Percentiles rank a stretch among this genome's conserved stretches.
These are phyloP conservation scores for Conoideocrella luteorostrata DNA, from an alignment of 2,329 filamentous ascomycete genomes.

Conservation along the genomic window DNA sequence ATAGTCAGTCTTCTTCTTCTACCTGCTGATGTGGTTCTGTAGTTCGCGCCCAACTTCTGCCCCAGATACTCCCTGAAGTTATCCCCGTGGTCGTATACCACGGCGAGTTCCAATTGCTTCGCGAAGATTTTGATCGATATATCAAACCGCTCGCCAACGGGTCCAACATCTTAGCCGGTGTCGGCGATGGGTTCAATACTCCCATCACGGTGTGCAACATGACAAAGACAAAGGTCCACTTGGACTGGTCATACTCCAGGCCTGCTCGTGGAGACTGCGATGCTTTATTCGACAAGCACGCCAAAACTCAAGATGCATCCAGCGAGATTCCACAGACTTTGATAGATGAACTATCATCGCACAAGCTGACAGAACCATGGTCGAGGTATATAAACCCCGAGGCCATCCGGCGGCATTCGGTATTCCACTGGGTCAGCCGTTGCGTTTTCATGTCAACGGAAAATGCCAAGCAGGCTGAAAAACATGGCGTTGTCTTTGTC, in stretches of 20 bases:
- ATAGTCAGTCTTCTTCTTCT: no score
- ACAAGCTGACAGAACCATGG: background rate
- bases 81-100: background rate
- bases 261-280: background rate
- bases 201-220: conserved; percentile 1
- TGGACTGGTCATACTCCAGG: background rate
- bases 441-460: conserved; percentile 1
- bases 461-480: background rate
- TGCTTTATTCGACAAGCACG: background rate
- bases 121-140: background rate
- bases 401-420: background rate
- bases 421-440: conserved; percentile 1
- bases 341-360: background rate
- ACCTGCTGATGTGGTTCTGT: no score
- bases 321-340: background rate
- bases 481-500: background rate
- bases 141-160: background rate
- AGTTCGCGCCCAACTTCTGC: background rate
- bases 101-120: background rate
- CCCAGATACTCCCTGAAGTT: background rate
- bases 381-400: background rate
- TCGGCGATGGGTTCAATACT: conserved; percentile 1
- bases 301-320: background rate
- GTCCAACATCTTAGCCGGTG: conserved; percentile 1
- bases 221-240: background rate